Conservation (phyloP, 192 early-diverging fungal species). For the Rhizophagus prolifer region DNA sequence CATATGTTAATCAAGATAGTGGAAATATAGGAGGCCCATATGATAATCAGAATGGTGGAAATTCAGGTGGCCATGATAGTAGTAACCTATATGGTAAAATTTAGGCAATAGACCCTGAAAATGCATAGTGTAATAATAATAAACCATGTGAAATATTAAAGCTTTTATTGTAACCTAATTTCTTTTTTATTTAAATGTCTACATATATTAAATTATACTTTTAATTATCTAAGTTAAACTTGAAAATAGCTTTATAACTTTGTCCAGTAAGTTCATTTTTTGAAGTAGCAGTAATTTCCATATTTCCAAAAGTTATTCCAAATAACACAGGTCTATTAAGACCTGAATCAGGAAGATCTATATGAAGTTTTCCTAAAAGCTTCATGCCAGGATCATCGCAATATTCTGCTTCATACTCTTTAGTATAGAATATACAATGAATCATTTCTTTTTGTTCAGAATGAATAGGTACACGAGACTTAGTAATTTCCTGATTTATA, state of each 20-base stretch:
- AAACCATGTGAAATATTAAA: too few relatives aligned
- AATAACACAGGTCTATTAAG: background rate
- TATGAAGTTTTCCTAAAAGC: background rate
- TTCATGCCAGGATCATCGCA: background rate
- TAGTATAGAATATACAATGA: background rate
- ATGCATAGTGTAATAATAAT: too few relatives aligned
- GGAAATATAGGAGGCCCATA: too few relatives aligned
- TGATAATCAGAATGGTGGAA: too few relatives aligned
- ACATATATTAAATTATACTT: too few relatives aligned
- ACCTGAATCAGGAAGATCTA: background rate
- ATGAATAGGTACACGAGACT: background rate
- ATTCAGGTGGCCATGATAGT: too few relatives aligned
- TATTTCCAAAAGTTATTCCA: background rate
- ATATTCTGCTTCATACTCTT: slow-evolving; percentile 1
- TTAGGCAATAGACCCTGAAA: too few relatives aligned
- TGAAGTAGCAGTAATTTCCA: slow-evolving; percentile 11
- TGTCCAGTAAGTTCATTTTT: background rate
- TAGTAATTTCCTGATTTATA: background rate
- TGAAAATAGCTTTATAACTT: background rate
- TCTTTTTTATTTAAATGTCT: too few relatives aligned
- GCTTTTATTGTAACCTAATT: too few relatives aligned
- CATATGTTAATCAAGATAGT: too few relatives aligned
- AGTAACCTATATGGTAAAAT: too few relatives aligned
- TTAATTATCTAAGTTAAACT: background rate
- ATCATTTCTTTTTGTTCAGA: background rate